Evolutionary conservation across 805 yeast genomes (phyloP), one percentile per base, ranked within the genome.

Genomic region (Metschnikowia cerradonensis): DNA sequence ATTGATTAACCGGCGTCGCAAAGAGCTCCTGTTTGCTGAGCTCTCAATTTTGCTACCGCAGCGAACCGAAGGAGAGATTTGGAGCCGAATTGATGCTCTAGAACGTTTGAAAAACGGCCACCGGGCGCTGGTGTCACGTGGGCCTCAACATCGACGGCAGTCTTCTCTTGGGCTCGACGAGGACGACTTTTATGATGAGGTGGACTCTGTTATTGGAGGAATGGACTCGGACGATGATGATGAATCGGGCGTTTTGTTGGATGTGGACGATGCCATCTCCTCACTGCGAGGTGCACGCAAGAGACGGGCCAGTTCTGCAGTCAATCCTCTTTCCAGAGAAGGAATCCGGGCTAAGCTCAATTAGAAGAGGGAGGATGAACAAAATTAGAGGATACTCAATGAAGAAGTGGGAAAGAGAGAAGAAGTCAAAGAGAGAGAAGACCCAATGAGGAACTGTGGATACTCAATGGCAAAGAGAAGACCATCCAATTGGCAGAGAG

Each of bases 41-140:
- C 70, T 90, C 36, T 77, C 86, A 14, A 83, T 89, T 33, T 67
- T 90, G 47, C 71, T 90, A 40, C 92, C 94, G 14, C 78, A 77
- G 51, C 79, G 89, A 55, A 76, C 94, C 0, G 90, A 86, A 62
- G 74, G 74, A n/a, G 94, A 88, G 58, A 90, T 90, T 40, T 75
- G 80, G 73, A 67, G 77, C 36, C 74, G 94, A 53, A 79, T 86
- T 20, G 79, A 74, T 45, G 61, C 61, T n/a, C 54, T 58, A 8
- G 61, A 58, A 37, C 58, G 61, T 20, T 54, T 59, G 40, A 56
- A 56, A 23, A 55, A 59, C 39, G 62, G 62, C 26, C 60, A 52
- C 46, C 62, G 61, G n/a, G 55, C 56, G 7, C 56, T 51, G 59
- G 44, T 49, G 31, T 52, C 59, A 17, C 58, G 55, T 3, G 50